A percentile compares a stretch with the other conserved stretches of the same genome.
phyloP scores from a whole-genome alignment of 352 stramenopile genomes.

The Phytophthora nicotianae region DNA sequence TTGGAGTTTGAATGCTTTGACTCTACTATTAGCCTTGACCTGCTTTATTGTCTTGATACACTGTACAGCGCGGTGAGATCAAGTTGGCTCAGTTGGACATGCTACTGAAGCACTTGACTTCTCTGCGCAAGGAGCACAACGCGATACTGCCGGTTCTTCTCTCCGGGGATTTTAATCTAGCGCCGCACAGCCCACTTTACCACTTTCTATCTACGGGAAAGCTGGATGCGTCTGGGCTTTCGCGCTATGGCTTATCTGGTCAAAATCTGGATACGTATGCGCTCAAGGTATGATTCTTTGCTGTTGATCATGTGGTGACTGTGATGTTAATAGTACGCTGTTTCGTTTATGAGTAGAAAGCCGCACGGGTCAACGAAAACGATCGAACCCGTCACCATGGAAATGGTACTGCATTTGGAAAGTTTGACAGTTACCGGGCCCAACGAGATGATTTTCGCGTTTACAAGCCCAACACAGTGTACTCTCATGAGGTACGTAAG shows the following conservation, averaged over 20 bases:
- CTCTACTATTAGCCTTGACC: not conserved
- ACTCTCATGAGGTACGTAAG: conserved; percentile 36
- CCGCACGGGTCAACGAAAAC: conserved; percentile 43
- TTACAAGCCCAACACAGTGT: conserved; percentile 24
- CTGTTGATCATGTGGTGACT: not conserved
- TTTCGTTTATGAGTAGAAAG: conserved; percentile 28
- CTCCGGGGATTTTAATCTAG: conserved; percentile 74
- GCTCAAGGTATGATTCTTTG: conserved; percentile 27
- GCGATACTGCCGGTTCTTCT: conserved; percentile 49
- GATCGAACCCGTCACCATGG: conserved; percentile 40
- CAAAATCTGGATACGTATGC: conserved; percentile 39
- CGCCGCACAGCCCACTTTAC: conserved; percentile 68
- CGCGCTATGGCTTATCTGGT: conserved; percentile 51
- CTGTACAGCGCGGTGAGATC: conserved; percentile 60
- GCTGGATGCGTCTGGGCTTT: conserved; percentile 50
- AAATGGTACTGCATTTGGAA: conserved; percentile 44
- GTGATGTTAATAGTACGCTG: conserved; percentile 2
- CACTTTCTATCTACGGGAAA: conserved; percentile 56
- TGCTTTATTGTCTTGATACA: conserved; percentile 4
- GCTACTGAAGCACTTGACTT: conserved; percentile 44
- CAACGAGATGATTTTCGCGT: conserved; percentile 26
- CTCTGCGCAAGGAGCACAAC: conserved; percentile 23
- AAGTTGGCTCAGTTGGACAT: conserved; percentile 67
- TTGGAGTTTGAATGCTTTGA: not conserved
- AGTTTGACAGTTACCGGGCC: conserved; percentile 35